Conservation (phyloP, 352 stramenopile genomes). For the Globisporangium recalcitrans region DNA sequence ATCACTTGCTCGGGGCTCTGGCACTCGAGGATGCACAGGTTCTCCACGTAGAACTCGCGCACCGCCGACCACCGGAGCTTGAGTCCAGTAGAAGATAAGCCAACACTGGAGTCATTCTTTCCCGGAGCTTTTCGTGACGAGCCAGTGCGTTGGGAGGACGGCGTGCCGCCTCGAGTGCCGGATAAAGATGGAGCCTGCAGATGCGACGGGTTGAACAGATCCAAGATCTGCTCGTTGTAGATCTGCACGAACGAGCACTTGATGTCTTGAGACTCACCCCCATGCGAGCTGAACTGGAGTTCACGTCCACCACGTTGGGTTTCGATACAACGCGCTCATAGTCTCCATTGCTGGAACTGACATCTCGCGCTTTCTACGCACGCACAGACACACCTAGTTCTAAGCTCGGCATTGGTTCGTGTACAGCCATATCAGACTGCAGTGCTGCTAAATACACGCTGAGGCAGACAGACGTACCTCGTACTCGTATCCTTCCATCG, state of each 20-base stretch:
- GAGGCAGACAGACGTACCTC: conserved; percentile 20
- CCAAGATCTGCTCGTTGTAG: conserved; percentile 88
- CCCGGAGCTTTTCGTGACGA: background rate
- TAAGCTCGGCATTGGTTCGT: no score
- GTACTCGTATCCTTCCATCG: conserved; percentile 59
- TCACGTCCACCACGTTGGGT: conserved; percentile 15
- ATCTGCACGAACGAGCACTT: conserved; percentile 87
- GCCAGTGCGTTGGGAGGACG: background rate
- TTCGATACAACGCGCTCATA: conserved; percentile 16
- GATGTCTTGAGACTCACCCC: conserved; percentile 23
- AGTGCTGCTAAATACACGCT: background rate
- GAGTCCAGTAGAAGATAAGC: conserved; percentile 13
- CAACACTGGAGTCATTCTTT: background rate
- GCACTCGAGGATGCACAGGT: conserved; percentile 40
- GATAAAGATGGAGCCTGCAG: conserved; percentile 7
- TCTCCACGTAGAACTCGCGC: conserved; percentile 63
- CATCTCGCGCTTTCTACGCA: conserved; percentile 8
- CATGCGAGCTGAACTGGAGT: conserved; percentile 14
- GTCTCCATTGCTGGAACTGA: background rate
- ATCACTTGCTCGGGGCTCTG: conserved; percentile 37
- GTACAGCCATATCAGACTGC: no score
- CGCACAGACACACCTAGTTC: background rate
- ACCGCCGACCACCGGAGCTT: conserved; percentile 42
- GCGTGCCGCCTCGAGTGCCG: background rate
- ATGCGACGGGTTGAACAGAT: conserved; percentile 43